A percentile compares a stretch with the other conserved stretches of the same genome.
phyloP scores from a whole-genome alignment of 257 asterid genomes.

The Cynanchum wilfordii region DNA sequence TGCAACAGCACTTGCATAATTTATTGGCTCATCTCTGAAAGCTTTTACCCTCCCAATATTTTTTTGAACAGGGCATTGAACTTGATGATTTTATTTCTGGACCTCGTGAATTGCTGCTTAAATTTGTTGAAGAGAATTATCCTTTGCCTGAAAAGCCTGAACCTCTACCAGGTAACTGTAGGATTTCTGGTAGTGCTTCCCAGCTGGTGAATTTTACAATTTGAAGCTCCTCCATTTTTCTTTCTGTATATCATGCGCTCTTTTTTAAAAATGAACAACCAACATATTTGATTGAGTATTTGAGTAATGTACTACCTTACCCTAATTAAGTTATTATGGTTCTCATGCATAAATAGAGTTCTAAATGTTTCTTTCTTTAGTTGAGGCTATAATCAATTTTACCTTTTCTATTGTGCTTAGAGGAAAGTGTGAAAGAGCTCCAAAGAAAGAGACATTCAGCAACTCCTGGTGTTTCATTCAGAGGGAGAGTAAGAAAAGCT shows the following conservation, averaged over 20 bases:
- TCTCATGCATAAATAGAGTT: background rate
- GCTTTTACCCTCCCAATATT: background rate
- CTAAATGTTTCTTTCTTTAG: background rate
- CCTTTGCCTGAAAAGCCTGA: slow-evolving; percentile 96
- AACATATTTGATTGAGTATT: background rate
- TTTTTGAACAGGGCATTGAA: slow-evolving; percentile 60
- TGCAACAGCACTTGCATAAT: background rate
- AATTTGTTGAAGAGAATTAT: slow-evolving; percentile 94
- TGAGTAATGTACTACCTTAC: background rate
- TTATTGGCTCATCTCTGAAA: background rate
- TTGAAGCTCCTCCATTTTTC: background rate
- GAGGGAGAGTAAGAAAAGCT: slow-evolving; percentile 82
- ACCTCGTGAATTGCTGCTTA: slow-evolving; percentile 91
- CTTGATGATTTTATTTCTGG: slow-evolving; percentile 98
- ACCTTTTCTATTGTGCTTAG: slow-evolving; percentile 35
- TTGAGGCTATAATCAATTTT: slow-evolving; percentile 11
- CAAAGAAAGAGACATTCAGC: slow-evolving; percentile 88
- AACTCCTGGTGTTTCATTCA: slow-evolving; percentile 66
- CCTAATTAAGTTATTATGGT: background rate
- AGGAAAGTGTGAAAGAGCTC: slow-evolving; percentile 80
- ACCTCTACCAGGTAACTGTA: slow-evolving; percentile 64
- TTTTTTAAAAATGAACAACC: background rate
- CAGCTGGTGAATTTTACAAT: background rate
- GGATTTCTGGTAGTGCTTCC: slow-evolving; percentile 5
- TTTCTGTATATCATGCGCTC: background rate